Base-by-base conservation (phyloP, 371 early-diverging fungal species). In the Mucor mucedo region DNA sequence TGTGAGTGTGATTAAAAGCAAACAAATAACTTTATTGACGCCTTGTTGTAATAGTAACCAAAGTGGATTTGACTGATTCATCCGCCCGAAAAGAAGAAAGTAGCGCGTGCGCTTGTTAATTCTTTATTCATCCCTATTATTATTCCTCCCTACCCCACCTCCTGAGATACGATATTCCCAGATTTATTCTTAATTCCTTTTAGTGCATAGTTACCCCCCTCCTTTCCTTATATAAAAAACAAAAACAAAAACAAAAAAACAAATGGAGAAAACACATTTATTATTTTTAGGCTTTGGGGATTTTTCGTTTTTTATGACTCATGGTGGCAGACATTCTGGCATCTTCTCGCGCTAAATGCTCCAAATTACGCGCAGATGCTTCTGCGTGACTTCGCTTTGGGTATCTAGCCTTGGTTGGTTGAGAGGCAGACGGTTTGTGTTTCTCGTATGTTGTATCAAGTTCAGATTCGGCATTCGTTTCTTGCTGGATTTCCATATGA, bases 41-140 rank as follows among this genome's bases (percentile, higher is more conserved):
- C 21, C 21, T 21, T 21, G 21, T 21, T 21, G 21, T 45, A n/a
- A 21, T 59, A 81, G 82, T 81, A 54, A 81, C 77, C 52, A 76
- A 72, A 45, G 79, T 81, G 4, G 82, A 81, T 66, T 66, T 81
- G 27, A 75, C 69, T 1, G 82, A 81, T 35, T 49, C 72, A 21
- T 63, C 71, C 10, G 58, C 56, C 30, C 62, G 44, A 54, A 76
- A 75, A 21, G 76, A 80, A 52, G 80, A 80, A 50, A 56, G 60
- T 27, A 75, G 73, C 54, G 71, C 73, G 38, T 80, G 80, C 54
- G 80, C 80, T 38, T 80, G 80, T 52, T 80, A 64, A 79, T 56
- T 21, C 21, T 21, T 39, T 41, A 38, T 53, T 11, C 21, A 28
- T 30, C 14, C 4, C 32, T 11, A 13, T 27, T 30, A 30, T 21